These are phyloP conservation scores for Amphicarpaea edgeworthii DNA, from an alignment of 306 rosid genomes.

Conservation along the genomic window DNA sequence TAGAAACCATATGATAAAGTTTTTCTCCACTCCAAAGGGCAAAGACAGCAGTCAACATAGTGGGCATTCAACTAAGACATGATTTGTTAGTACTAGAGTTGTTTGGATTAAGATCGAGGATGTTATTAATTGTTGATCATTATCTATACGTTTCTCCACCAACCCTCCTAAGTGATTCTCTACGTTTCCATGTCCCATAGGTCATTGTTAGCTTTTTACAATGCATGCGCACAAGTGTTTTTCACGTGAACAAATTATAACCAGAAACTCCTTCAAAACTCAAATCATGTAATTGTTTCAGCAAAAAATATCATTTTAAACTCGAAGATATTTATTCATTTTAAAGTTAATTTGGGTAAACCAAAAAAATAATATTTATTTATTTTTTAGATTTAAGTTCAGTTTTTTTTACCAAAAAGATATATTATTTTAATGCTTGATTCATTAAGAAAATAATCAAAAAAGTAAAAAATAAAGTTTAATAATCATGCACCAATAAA, in stretches of 20 bases:
- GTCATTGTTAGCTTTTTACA: constrained; percentile 3
- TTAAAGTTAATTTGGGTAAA: neutral
- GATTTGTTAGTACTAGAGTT: neutral
- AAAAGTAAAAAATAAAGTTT: neutral
- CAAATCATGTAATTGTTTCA: neutral
- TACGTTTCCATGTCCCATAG: constrained; percentile 14
- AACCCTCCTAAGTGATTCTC: constrained; percentile 10
- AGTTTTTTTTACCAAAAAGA: neutral
- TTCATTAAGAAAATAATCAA: neutral
- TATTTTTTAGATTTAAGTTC: neutral
- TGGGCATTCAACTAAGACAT: constrained; percentile 48
- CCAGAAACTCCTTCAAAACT: constrained; percentile 14
- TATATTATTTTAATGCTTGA: neutral
- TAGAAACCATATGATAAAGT: constrained; percentile 26
- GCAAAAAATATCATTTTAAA: neutral
- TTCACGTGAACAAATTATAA: constrained; percentile 25
- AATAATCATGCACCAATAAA: neutral
- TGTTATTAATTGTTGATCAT: constrained; percentile 24
- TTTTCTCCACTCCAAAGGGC: constrained; percentile 47
- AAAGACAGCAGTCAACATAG: constrained; percentile 31
- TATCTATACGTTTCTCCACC: constrained; percentile 25
- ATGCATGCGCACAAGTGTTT: neutral
- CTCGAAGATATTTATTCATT: too few species aligned
- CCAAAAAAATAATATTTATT: neutral
- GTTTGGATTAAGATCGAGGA: constrained; percentile 23